Evolutionary conservation across 441 rosid genomes (phyloP).

Genomic region (Pelargonium hybrid): DNA sequence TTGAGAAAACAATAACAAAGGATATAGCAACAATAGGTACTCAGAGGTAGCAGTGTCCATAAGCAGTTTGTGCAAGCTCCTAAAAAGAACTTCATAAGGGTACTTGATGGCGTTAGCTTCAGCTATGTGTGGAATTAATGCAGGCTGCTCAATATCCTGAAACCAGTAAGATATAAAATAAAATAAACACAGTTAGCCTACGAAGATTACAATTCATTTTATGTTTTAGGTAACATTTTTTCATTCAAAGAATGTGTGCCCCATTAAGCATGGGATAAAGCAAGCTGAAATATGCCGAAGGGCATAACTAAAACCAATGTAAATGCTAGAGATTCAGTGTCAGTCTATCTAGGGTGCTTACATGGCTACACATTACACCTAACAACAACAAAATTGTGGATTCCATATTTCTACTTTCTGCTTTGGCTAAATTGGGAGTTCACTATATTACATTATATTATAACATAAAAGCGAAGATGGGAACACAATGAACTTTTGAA

Average conservation of each 20-base stretch:
- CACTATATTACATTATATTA: too few relatives aligned
- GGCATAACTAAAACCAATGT: not conserved
- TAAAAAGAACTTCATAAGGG: conserved; percentile 95
- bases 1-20: conserved; percentile 20
- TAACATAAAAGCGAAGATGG: not conserved
- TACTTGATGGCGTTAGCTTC: conserved; percentile 92
- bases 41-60: conserved; percentile 99
- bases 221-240: not conserved
- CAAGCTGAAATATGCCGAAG: not conserved
- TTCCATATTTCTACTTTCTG: too few relatives aligned
- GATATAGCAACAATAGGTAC: conserved; percentile 39
- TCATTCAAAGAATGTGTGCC: not conserved
- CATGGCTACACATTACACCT: not conserved
- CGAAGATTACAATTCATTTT: not conserved
- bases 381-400: too few relatives aligned
- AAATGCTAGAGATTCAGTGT: not conserved
- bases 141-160: conserved; percentile 98
- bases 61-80: conserved; percentile 92
- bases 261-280: not conserved
- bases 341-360: not conserved
- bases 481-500: not conserved
- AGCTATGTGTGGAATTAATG: conserved; percentile 97
- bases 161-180: conserved; percentile 21
- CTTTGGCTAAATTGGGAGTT: not conserved
- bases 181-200: conserved; percentile 12